Evolutionary conservation across 192 early-diverging fungal genomes (phyloP), one percentile per base, ranked within the genome.

Genomic region (Coemansia sp.): DNA sequence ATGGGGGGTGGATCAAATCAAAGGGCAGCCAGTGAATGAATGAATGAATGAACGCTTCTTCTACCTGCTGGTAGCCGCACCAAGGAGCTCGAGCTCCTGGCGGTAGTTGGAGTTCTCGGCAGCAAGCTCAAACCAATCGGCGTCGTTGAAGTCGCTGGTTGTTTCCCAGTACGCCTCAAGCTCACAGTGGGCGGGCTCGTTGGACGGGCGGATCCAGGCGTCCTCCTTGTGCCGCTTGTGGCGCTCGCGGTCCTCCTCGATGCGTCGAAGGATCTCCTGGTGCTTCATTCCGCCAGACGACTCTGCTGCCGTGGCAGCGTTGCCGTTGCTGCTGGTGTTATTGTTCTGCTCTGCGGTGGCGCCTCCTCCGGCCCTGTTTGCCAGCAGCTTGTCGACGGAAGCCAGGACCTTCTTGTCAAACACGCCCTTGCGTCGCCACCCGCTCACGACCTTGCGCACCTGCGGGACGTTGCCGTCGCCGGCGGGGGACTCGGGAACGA

Each of bases 161-260:
- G 75, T 81, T 38, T 83, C 83, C 86, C 86, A 87, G 25, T 79
- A 82, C 19, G 72, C 39, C 0, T 57, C 16, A 14, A 87, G 77
- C 50, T 87, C 86, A 22, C 63, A 63, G 39, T 55, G 68, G 0
- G 71, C 64, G 17, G 32, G 10, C 49, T 81, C 83, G 54, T 73
- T 58, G 2, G 67, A 58, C 7, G 76, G 79, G 0, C 83, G 75
- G 12, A 82, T 76, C 86, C 86, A 87, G 19, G 71, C 76, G 17
- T 87, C 86, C 63, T 87, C 86, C 64, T 84, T 84, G 43, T 76
- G 67, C 4, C 77, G 53, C 57, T 87, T 87, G 45, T 87, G 86
- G 19, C 83, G 67, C 57, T 87, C 86, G 16, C 86, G 77, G 45
- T 87, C 86, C 67, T 87, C 86, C 50, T 87, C 86, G 11, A 87